Percentiles rank a stretch among this genome's conserved stretches.
These are phyloP conservation scores for Eimeria maxima DNA, from an alignment of 169 alveolate species.

Conservation along the genomic window DNA sequence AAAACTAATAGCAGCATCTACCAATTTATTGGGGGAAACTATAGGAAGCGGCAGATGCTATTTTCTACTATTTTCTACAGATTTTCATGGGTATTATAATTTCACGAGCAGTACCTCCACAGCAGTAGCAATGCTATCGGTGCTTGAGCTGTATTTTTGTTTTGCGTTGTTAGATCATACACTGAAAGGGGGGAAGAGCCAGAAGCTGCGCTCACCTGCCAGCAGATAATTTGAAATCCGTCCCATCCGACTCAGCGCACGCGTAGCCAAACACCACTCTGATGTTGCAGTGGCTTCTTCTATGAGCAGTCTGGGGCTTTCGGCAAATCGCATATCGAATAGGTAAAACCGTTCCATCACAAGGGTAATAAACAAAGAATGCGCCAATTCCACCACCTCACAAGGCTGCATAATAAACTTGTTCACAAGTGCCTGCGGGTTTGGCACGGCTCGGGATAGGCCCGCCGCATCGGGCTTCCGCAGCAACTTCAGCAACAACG, in stretches of 20 bases:
- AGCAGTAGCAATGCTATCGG: too few relatives aligned
- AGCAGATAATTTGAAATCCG: slow-evolving; percentile 51
- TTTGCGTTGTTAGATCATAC: too few relatives aligned
- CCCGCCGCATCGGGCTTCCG: slow-evolving; percentile 29
- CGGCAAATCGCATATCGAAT: neutral
- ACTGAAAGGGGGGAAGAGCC: neutral
- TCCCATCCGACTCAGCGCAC: slow-evolving; percentile 8
- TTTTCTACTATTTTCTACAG: too few relatives aligned
- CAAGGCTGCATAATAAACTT: neutral
- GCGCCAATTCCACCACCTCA: slow-evolving; percentile 21
- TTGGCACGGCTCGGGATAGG: neutral
- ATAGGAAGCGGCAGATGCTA: too few relatives aligned
- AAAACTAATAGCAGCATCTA: too few relatives aligned
- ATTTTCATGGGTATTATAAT: too few relatives aligned
- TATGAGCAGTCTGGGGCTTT: neutral
- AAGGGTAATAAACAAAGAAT: slow-evolving; percentile 47
- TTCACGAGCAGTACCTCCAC: too few relatives aligned
- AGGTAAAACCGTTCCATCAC: slow-evolving; percentile 26
- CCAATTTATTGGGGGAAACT: too few relatives aligned
- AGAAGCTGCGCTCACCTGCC: slow-evolving; percentile 36
- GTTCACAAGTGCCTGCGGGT: neutral
- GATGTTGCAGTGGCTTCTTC: neutral
- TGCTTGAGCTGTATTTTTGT: too few relatives aligned
- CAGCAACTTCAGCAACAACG: slow-evolving; percentile 5
- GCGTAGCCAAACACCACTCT: slow-evolving; percentile 48